Percentiles rank a stretch among this genome's conserved stretches.
phyloP scores from a whole-genome alignment of 2,329 filamentous ascomycete genomes.

The Aspergillus udagawae region DNA sequence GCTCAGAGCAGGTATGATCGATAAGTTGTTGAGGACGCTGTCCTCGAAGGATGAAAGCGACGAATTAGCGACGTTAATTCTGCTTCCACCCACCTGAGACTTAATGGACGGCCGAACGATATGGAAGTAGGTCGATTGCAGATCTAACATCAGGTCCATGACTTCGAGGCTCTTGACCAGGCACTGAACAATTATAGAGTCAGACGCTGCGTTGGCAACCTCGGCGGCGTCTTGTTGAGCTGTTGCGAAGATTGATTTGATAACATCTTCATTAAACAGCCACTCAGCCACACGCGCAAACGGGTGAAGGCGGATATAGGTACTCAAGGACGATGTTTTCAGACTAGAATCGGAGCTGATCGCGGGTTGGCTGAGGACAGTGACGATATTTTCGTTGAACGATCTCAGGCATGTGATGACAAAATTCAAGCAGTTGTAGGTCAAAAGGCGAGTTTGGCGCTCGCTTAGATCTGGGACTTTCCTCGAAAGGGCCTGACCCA shows the following conservation, averaged over 20 bases:
- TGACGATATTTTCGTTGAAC: slow-evolving; percentile 91
- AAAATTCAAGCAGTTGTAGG: slow-evolving; percentile 79
- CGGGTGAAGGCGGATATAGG: slow-evolving; percentile 83
- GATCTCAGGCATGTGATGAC: slow-evolving; percentile 71
- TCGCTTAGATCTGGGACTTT: slow-evolving; percentile 64
- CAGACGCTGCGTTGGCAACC: slow-evolving; percentile 66
- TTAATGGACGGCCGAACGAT: slow-evolving; percentile 78
- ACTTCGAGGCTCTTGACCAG: slow-evolving; percentile 78
- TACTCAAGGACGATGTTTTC: slow-evolving; percentile 66
- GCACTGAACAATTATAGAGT: slow-evolving; percentile 77
- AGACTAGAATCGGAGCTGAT: slow-evolving; percentile 73
- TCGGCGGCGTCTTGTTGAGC: slow-evolving; percentile 72
- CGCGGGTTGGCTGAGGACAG: slow-evolving; percentile 75
- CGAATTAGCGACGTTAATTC: slow-evolving; percentile 64
- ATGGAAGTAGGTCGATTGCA: slow-evolving; percentile 88
- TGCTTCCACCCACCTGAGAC: slow-evolving; percentile 56
- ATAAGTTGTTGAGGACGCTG: slow-evolving; percentile 75
- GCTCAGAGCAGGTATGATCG: slow-evolving; percentile 75
- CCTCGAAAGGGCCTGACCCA: slow-evolving; percentile 71
- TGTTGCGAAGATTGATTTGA: slow-evolving; percentile 71
- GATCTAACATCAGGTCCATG: slow-evolving; percentile 74
- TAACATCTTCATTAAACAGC: slow-evolving; percentile 90
- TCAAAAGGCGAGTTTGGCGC: slow-evolving; percentile 67
- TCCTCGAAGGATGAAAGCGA: slow-evolving; percentile 90
- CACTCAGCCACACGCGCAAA: slow-evolving; percentile 96